Evolutionary conservation across 116 monocot species (phyloP).

Genomic region (Zostera marina): DNA sequence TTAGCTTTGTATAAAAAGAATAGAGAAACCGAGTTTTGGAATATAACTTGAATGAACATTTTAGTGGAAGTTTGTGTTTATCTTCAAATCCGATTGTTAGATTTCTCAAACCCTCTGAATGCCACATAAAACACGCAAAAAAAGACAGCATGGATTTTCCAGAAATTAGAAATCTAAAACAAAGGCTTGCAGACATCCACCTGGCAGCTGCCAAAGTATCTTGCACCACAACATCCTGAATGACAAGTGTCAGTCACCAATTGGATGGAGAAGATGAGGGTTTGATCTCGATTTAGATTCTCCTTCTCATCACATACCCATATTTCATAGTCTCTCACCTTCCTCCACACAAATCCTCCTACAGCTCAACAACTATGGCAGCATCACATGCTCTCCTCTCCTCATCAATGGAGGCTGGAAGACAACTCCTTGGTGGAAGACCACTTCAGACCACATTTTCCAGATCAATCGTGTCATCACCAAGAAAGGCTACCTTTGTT

Average conservation of each 20-base stretch:
- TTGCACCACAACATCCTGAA: neutral
- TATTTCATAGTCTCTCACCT: neutral
- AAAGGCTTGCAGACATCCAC: conserved; percentile 1
- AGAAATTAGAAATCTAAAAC: conserved; percentile 12
- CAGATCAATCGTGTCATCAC: conserved; percentile 18
- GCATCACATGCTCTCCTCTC: conserved; percentile 79
- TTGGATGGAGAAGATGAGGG: conserved; percentile 2
- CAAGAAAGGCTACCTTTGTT: conserved; percentile 38
- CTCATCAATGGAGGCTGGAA: conserved; percentile 70
- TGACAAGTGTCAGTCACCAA: neutral
- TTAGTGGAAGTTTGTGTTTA: too few relatives aligned
- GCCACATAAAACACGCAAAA: neutral
- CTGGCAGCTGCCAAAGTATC: neutral
- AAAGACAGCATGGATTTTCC: too few relatives aligned
- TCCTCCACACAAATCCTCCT: neutral
- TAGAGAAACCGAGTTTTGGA: neutral
- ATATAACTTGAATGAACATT: too few relatives aligned
- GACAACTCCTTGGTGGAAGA: conserved; percentile 56
- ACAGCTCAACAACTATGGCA: conserved; percentile 6
- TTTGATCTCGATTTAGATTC: conserved; percentile 5
- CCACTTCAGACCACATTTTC: conserved; percentile 27
- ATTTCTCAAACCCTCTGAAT: too few relatives aligned
- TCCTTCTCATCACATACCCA: neutral
- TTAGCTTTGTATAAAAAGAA: conserved; percentile 46
- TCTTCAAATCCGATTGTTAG: too few relatives aligned